Percentiles rank a stretch among this genome's conserved stretches.
Conservation (phyloP, 345 rosid genomes). For the Corymbia maculata region DNA sequence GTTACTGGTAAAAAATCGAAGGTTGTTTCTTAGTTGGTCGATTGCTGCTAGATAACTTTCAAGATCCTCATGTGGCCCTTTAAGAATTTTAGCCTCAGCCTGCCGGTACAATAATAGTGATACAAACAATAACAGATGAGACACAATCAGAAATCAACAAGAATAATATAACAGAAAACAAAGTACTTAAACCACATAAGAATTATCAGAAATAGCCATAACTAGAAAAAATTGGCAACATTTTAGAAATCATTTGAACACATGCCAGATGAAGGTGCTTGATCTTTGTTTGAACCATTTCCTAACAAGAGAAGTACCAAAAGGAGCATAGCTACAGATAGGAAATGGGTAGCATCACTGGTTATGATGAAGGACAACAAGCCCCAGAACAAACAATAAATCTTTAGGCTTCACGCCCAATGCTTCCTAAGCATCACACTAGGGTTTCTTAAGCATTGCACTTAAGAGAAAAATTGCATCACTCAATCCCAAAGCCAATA, state of each 20-base stretch:
- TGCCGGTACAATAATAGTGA: constrained; percentile 19
- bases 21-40: constrained; percentile 70
- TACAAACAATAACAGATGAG: neutral
- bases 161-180: neutral
- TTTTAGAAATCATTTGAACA: neutral
- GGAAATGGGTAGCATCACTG: neutral
- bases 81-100: constrained; percentile 94
- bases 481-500: neutral
- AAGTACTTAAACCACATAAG: neutral
- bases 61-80: constrained; percentile 91
- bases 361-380: neutral
- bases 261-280: neutral
- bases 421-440: neutral
- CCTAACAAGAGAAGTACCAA: neutral
- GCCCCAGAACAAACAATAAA: neutral
- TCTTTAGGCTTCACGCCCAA: neutral
- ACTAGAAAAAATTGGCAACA: neutral
- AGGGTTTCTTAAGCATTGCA: neutral
- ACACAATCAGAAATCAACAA: neutral
- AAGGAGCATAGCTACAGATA: neutral
- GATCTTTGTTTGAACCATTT: neutral
- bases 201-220: neutral
- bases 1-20: constrained; percentile 55
- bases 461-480: neutral
- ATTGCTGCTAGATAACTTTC: constrained; percentile 89